phyloP scores from a whole-genome alignment of 2,329 filamentous ascomycete genomes.

The Colletotrichum sp. region DNA sequence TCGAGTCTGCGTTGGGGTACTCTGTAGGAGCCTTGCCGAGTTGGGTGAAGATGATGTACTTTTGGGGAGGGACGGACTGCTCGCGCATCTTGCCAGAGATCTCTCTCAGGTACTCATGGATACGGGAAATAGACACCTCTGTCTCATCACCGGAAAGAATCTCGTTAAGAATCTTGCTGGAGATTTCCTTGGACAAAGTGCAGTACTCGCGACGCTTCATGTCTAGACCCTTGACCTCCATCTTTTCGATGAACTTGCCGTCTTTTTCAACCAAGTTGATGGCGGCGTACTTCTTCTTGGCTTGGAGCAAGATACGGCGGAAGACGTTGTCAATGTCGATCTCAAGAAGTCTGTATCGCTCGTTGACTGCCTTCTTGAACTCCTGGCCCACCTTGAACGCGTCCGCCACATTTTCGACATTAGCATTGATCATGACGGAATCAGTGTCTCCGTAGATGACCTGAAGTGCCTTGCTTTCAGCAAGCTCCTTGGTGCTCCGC shows the following conservation, averaged over 20 bases:
- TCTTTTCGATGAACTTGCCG: slow-evolving; percentile 89
- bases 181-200: slow-evolving; percentile 92
- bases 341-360: slow-evolving; percentile 88
- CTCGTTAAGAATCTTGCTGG: slow-evolving; percentile 87
- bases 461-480: slow-evolving; percentile 86
- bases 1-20: slow-evolving; percentile 91
- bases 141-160: slow-evolving; percentile 93
- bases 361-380: slow-evolving; percentile 95
- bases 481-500: slow-evolving; percentile 92
- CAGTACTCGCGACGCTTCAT: slow-evolving; percentile 99
- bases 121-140: slow-evolving; percentile 84
- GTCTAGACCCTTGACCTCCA: slow-evolving; percentile 97
- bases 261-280: slow-evolving; percentile 91
- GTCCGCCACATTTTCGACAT: slow-evolving; percentile 90
- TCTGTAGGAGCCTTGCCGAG: slow-evolving; percentile 92
- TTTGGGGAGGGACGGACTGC: slow-evolving; percentile 73
- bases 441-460: slow-evolving; percentile 99
- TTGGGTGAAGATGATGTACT: slow-evolving; percentile 98
- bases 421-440: slow-evolving; percentile 99
- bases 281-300: slow-evolving; percentile 99
- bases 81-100: slow-evolving; percentile 88
- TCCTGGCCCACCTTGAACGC: slow-evolving; percentile 91
- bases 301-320: slow-evolving; percentile 88
- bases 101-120: slow-evolving; percentile 91
- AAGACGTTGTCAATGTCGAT: slow-evolving; percentile 99